phyloP scores from a whole-genome alignment of 2,329 filamentous ascomycete genomes.

The Didymella exigua region DNA sequence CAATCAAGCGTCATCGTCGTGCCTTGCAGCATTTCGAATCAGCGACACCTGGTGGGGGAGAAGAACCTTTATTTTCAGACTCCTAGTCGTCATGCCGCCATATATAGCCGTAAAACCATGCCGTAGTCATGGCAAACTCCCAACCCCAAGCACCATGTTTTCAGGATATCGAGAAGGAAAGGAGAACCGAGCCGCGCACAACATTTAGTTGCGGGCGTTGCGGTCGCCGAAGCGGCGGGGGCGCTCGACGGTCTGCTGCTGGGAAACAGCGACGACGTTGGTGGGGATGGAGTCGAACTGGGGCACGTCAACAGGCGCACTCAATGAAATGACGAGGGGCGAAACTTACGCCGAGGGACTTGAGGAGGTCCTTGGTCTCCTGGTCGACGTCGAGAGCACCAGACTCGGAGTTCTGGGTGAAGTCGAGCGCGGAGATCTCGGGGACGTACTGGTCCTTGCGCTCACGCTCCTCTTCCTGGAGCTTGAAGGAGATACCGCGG shows the following conservation, averaged over 20 bases:
- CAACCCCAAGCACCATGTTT: constrained; percentile 77
- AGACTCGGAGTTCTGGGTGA: constrained; percentile 89
- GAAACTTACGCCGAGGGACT: constrained; percentile 92
- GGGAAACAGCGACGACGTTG: constrained; percentile 89
- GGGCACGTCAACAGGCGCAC: constrained; percentile 16
- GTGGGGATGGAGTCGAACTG: constrained; percentile 98
- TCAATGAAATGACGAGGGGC: too few species aligned
- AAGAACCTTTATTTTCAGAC: constrained; percentile 50
- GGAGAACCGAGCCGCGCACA: constrained; percentile 56
- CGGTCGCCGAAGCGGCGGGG: constrained; percentile 79
- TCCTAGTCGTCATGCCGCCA: constrained; percentile 75
- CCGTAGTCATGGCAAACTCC: constrained; percentile 96
- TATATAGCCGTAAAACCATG: constrained; percentile 72
- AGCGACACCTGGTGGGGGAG: constrained; percentile 78
- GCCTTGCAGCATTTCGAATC: constrained; percentile 63
- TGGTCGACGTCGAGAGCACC: constrained; percentile 93
- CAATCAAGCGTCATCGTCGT: constrained; percentile 84
- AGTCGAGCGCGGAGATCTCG: constrained; percentile 98
- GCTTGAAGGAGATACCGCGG: constrained; percentile 99
- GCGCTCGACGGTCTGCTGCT: constrained; percentile 85
- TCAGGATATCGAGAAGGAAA: constrained; percentile 42
- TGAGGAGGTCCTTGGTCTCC: constrained; percentile 99
- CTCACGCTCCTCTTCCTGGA: constrained; percentile 99
- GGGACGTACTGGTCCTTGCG: constrained; percentile 99
- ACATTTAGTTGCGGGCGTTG: constrained; percentile 44